Evolutionary conservation across 306 rosid genomes (phyloP).

Genomic region (Mimosa pudica): DNA sequence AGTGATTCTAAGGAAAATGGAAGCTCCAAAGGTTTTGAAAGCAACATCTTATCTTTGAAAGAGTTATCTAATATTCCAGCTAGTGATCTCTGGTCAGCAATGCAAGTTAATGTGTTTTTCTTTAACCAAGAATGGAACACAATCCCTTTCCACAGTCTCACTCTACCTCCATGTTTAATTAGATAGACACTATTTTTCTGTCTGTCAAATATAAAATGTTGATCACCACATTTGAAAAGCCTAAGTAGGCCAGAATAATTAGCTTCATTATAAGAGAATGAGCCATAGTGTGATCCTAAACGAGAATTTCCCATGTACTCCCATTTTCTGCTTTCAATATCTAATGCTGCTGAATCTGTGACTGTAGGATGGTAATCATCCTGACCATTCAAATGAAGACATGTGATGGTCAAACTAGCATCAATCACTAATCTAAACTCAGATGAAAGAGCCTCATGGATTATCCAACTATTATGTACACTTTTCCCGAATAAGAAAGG

Average conservation of each 20-base stretch:
- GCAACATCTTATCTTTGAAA: slow-evolving; percentile 44
- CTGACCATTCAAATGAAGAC: slow-evolving; percentile 51
- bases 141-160: slow-evolving; percentile 43
- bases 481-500: slow-evolving; percentile 85
- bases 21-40: slow-evolving; percentile 50
- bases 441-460: slow-evolving; percentile 78
- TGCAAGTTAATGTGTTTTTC: slow-evolving; percentile 48
- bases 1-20: slow-evolving; percentile 84
- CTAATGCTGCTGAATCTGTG: slow-evolving; percentile 40
- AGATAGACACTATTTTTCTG: slow-evolving; percentile 44
- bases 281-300: slow-evolving; percentile 69
- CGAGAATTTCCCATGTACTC: slow-evolving; percentile 70
- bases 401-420: slow-evolving; percentile 74
- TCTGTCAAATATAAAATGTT: slow-evolving; percentile 53
- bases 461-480: slow-evolving; percentile 74
- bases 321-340: slow-evolving; percentile 64
- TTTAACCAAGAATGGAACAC: slow-evolving; percentile 49
- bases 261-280: slow-evolving; percentile 57
- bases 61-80: slow-evolving; percentile 44
- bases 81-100: slow-evolving; percentile 43
- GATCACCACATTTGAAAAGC: slow-evolving; percentile 54
- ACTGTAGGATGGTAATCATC: slow-evolving; percentile 37
- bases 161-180: slow-evolving; percentile 30
- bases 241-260: slow-evolving; percentile 54
- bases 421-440: slow-evolving; percentile 83